Conservation (phyloP, 2,329 filamentous ascomycete genomes). For the Arachnopeziza araneosa region DNA sequence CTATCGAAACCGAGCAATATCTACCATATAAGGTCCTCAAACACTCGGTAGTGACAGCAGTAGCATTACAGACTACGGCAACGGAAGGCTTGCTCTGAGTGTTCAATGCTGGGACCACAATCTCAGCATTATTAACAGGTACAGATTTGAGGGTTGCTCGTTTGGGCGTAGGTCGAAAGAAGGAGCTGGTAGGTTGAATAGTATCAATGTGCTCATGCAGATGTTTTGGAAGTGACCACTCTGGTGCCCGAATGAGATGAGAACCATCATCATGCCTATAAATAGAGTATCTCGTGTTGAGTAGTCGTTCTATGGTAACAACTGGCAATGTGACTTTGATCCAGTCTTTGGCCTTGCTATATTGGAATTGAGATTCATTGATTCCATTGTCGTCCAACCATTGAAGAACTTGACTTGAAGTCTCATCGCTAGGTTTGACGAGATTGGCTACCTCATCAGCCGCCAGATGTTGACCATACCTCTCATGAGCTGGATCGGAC, state of each 20-base stretch:
- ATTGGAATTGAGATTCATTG: slow-evolving; percentile 28
- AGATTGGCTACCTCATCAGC: slow-evolving; percentile 46
- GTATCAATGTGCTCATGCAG: slow-evolving; percentile 41
- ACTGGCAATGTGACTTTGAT: slow-evolving; percentile 42
- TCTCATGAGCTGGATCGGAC: slow-evolving; percentile 46
- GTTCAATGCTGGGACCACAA: neutral
- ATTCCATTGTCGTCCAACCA: slow-evolving; percentile 53
- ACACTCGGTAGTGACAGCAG: slow-evolving; percentile 21
- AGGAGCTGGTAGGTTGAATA: slow-evolving; percentile 53
- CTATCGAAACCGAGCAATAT: neutral
- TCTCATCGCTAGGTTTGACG: slow-evolving; percentile 46
- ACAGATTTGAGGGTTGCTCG: slow-evolving; percentile 22
- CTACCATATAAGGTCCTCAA: slow-evolving; percentile 21
- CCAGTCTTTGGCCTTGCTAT: slow-evolving; percentile 52
- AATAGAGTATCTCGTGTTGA: slow-evolving; percentile 33
- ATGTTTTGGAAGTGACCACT: slow-evolving; percentile 36
- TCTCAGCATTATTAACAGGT: neutral
- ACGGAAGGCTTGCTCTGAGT: neutral
- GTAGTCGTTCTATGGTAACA: slow-evolving; percentile 37
- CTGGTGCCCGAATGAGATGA: slow-evolving; percentile 17
- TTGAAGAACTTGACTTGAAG: slow-evolving; percentile 45
- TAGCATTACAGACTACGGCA: slow-evolving; percentile 57
- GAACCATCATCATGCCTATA: slow-evolving; percentile 31
- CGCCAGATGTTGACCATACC: slow-evolving; percentile 51
- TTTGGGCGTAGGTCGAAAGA: slow-evolving; percentile 40